Evolutionary conservation across 192 early-diverging fungal species (phyloP).

Genomic region (Podila minutissima): DNA sequence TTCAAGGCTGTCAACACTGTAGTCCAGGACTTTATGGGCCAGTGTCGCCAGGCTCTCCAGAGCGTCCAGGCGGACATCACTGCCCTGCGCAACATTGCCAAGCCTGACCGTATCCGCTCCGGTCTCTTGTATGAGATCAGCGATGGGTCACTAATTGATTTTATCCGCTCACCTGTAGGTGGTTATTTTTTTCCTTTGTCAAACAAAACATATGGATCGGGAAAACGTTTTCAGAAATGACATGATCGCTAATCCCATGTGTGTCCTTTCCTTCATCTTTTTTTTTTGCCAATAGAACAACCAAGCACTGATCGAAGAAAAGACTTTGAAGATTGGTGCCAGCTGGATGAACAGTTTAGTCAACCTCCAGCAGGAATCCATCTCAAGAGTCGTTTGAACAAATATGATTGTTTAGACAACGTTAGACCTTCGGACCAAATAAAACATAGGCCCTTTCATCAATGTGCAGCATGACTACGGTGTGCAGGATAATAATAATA

Average conservation of each 20-base stretch:
- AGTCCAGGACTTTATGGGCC: constrained; percentile 42
- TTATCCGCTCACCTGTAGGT: constrained; percentile 42
- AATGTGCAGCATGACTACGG: background rate
- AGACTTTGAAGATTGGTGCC: constrained; percentile 35
- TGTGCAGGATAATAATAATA: no score
- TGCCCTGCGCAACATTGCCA: constrained; percentile 30
- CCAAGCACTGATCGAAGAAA: constrained; percentile 41
- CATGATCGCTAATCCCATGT: background rate
- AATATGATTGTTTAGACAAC: background rate
- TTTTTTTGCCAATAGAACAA: constrained; percentile 13
- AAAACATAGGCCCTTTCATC: background rate
- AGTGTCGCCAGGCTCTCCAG: constrained; percentile 35
- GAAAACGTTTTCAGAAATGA: no score
- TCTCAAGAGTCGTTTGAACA: constrained; percentile 25
- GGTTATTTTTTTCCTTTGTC: background rate
- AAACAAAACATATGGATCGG: no score
- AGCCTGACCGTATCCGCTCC: constrained; percentile 30
- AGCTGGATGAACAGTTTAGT: constrained; percentile 49
- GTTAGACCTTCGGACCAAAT: background rate
- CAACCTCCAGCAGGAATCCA: constrained; percentile 34
- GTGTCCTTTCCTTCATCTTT: background rate
- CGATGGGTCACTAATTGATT: constrained; percentile 43
- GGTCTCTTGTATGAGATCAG: constrained; percentile 44
- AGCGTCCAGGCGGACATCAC: constrained; percentile 27
- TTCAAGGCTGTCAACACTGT: constrained; percentile 31